phyloP scores from a whole-genome alignment of 768 basidiomycete genomes.

The Boletus patriciae region DNA sequence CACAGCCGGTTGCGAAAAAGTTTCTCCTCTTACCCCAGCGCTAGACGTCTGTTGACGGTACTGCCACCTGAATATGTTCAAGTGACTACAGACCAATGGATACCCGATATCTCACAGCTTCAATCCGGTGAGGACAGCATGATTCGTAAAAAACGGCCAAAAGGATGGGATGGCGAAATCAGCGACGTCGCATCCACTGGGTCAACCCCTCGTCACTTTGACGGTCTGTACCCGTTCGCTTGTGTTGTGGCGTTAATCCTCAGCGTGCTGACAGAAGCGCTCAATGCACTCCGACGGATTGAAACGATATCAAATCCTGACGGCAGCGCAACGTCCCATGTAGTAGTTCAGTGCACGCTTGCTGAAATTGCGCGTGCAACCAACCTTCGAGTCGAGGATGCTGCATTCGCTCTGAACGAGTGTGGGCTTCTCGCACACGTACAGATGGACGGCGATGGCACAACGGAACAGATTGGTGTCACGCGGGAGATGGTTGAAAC shows the following conservation, averaged over 20 bases:
- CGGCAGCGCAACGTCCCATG: slow-evolving; percentile 70
- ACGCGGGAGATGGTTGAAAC: slow-evolving; percentile 66
- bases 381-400: slow-evolving; percentile 80
- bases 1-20: fast-evolving
- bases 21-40: background rate
- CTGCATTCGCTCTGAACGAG: slow-evolving; percentile 85
- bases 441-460: slow-evolving; percentile 27
- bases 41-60: slow-evolving; percentile 57
- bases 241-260: slow-evolving; percentile 1
- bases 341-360: slow-evolving; percentile 70
- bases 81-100: slow-evolving; percentile 44
- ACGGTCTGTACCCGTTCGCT: slow-evolving; percentile 36
- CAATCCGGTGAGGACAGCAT: slow-evolving; percentile 36
- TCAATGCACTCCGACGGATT: slow-evolving; percentile 54
- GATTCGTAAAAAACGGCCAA: slow-evolving; percentile 48
- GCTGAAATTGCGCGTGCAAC: slow-evolving; percentile 75
- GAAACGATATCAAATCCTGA: slow-evolving; percentile 59
- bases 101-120: slow-evolving; percentile 41
- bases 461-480: slow-evolving; percentile 51
- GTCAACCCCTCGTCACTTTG: slow-evolving; percentile 38
- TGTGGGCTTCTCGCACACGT: slow-evolving; percentile 68
- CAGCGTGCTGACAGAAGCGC: slow-evolving; percentile 42
- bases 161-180: slow-evolving; percentile 77
- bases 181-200: slow-evolving; percentile 37
- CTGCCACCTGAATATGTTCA: slow-evolving; percentile 54